Base-by-base conservation (phyloP, 331 rosid species). In the Rosa hybrid region DNA sequence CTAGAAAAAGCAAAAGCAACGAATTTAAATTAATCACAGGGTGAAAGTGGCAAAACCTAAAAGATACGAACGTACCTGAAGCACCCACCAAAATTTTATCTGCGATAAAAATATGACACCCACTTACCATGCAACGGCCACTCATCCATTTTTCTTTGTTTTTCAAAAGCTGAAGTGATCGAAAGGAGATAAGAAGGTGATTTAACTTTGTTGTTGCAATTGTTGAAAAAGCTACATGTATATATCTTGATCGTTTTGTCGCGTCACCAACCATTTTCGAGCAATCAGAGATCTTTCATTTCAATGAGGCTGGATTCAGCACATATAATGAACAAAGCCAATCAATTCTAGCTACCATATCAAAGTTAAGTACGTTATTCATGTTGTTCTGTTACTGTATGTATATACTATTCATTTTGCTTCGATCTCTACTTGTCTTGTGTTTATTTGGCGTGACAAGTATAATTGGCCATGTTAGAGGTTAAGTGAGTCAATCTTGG, bases 131-230 rank as follows among this genome's bases (percentile, higher is more conserved):
- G 34, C 23, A 12, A n/a, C 34, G 68, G 68, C 59, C 77, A 73
- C 48, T 72, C 63, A 68, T 72, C 53, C 70, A 77, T 45, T 39
- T 39, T 41, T 57, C 54, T 62, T 62, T 25, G 30, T 62, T 12
- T 62, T 62, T 11, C 17, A 10, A 50, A 71, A 64, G 48, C 16
- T 44, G 73, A 80, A 54, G 44, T 80, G 68, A 45, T 45, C 12
- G 49, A 65, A 44, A 21, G 76, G 20, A 53, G 75, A 53, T 84
- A 54, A 69, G 38, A 54, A 13, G 30, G 14, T 71, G 75, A 48
- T 13, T 71, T 8, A 8, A 23, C 51, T 4, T 49, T 23, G 67
- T 60, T 23, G 67, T 14, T 59, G 16, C 65, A 21, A 59, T 0
- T 62, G 68, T 12, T 62, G 39, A 11, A 27, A 30, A 27, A 64